phyloP scores from a whole-genome alignment of 2,329 filamentous ascomycete species.

The Trematosphaeria pertusa region DNA sequence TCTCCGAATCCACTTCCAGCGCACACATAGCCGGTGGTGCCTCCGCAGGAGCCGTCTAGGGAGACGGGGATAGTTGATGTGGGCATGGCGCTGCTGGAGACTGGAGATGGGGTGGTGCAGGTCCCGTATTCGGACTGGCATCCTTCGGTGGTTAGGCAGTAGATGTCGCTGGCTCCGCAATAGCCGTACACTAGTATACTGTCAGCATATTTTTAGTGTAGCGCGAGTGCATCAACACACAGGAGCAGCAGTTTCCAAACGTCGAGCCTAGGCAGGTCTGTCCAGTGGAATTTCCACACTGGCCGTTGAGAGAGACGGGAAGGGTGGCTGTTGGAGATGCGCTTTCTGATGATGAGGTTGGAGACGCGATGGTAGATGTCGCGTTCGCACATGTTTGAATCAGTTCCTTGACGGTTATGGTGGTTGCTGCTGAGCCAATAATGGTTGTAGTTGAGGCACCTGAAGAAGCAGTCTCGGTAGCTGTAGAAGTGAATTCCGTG shows the following conservation, averaged over 20 bases:
- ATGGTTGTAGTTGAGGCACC: slow-evolving; percentile 6
- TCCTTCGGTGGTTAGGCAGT: slow-evolving; percentile 18
- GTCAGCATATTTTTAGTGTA: too few species aligned
- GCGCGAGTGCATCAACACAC: too few species aligned
- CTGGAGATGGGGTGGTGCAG: slow-evolving; percentile 6
- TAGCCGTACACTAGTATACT: slow-evolving; percentile 15
- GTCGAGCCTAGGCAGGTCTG: slow-evolving; percentile 20
- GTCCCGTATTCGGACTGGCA: slow-evolving; percentile 19
- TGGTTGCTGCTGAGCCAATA: slow-evolving; percentile 1
- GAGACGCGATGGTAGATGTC: too few species aligned
- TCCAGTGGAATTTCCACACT: slow-evolving; percentile 14
- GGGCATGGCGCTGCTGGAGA: not conserved
- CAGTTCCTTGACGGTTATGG: too few species aligned
- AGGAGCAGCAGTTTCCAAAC: slow-evolving; percentile 21
- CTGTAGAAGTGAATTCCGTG: slow-evolving; percentile 11
- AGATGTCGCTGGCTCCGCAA: slow-evolving; percentile 17
- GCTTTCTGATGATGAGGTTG: slow-evolving; percentile 4
- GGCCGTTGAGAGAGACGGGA: slow-evolving; percentile 17
- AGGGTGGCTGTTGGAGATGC: slow-evolving; percentile 4
- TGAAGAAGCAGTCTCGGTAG: slow-evolving; percentile 9
- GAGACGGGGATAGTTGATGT: slow-evolving; percentile 5
- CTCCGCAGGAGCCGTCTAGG: slow-evolving; percentile 10
- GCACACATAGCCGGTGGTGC: slow-evolving; percentile 8
- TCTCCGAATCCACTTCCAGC: slow-evolving; percentile 9
- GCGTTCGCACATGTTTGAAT: too few species aligned